These are phyloP conservation scores for Naumovozyma castellii DNA, from an alignment of 805 yeast genomes.

Conservation along the genomic window DNA sequence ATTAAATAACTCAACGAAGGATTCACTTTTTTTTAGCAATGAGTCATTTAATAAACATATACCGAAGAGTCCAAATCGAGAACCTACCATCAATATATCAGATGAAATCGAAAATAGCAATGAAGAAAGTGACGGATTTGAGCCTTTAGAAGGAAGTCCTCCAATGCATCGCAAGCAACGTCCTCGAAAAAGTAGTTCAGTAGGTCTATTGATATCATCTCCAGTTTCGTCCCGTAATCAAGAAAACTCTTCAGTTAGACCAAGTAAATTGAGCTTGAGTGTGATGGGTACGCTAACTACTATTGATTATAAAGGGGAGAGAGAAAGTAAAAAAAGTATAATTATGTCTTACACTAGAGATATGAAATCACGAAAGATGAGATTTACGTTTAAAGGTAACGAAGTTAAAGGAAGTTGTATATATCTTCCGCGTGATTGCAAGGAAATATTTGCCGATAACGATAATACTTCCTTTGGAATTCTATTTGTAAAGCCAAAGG, in stretches of 20 bases:
- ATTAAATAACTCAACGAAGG: constrained; percentile 8
- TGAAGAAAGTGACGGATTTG: constrained; percentile 5
- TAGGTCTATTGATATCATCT: constrained; percentile 13
- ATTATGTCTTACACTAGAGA: constrained; percentile 10
- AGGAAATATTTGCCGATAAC: constrained; percentile 11
- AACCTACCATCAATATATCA: not conserved
- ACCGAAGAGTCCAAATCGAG: not conserved
- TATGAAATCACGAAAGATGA: constrained; percentile 8
- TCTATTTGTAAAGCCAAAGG: constrained; percentile 7
- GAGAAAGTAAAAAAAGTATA: constrained; percentile 4
- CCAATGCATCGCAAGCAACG: constrained; percentile 7
- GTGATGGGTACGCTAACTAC: constrained; percentile 9
- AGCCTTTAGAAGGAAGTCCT: constrained; percentile 6
- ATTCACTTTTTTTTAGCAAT: constrained; percentile 7
- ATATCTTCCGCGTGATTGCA: constrained; percentile 15
- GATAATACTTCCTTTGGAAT: constrained; percentile 12
- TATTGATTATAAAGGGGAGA: constrained; percentile 3
- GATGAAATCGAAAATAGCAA: not conserved
- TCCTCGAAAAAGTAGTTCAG: constrained; percentile 1
- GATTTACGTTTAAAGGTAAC: constrained; percentile 9
- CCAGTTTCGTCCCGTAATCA: too few species aligned
- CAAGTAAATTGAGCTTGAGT: too few species aligned
- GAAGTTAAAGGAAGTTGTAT: constrained; percentile 11
- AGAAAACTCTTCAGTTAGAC: too few species aligned
- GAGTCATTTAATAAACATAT: not conserved